These are phyloP conservation scores for Jamesozyma hellenica DNA, from an alignment of 805 yeast species.

Conservation along the genomic window DNA sequence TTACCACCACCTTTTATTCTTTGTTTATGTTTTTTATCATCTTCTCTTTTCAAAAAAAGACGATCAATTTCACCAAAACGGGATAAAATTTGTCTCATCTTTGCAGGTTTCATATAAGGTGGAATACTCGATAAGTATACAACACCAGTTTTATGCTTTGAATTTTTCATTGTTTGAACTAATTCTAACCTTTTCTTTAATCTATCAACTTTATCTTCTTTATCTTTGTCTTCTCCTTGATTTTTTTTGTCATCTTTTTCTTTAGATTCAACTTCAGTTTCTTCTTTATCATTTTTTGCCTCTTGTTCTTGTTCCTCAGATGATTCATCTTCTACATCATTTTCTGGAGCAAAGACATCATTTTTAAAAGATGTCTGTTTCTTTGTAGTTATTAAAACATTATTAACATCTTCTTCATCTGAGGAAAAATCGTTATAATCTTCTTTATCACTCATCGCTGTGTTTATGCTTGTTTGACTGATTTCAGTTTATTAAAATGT, in stretches of 20 bases:
- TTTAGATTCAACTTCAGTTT: constrained; percentile 5
- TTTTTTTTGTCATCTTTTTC: constrained; percentile 2
- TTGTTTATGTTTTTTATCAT: constrained; percentile 47
- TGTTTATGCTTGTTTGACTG: no score
- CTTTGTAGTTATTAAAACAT: constrained; percentile 16
- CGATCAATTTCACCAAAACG: constrained; percentile 86
- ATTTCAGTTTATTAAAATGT: no score
- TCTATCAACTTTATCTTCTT: constrained; percentile 13
- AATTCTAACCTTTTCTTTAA: constrained; percentile 44
- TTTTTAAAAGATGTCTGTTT: constrained; percentile 8
- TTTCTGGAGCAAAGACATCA: constrained; percentile 19
- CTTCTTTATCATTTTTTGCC: constrained; percentile 12
- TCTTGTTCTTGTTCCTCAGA: constrained; percentile 10
- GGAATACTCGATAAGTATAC: constrained; percentile 87
- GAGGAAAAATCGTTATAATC: constrained; percentile 26
- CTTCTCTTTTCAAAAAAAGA: constrained; percentile 80
- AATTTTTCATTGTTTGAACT: constrained; percentile 35
- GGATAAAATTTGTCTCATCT: constrained; percentile 67
- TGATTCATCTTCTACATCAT: constrained; percentile 15
- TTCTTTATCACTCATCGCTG: neutral
- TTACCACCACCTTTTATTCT: constrained; percentile 86
- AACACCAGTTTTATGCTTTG: constrained; percentile 70
- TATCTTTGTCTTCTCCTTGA: constrained; percentile 14
- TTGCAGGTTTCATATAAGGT: constrained; percentile 94
- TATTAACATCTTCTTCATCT: constrained; percentile 21